Percentiles rank a stretch among this genome's conserved stretches.
Evolutionary conservation across 495 filamentous ascomycete genomes (phyloP).

Genomic region (Hypoxylon fragiforme): DNA sequence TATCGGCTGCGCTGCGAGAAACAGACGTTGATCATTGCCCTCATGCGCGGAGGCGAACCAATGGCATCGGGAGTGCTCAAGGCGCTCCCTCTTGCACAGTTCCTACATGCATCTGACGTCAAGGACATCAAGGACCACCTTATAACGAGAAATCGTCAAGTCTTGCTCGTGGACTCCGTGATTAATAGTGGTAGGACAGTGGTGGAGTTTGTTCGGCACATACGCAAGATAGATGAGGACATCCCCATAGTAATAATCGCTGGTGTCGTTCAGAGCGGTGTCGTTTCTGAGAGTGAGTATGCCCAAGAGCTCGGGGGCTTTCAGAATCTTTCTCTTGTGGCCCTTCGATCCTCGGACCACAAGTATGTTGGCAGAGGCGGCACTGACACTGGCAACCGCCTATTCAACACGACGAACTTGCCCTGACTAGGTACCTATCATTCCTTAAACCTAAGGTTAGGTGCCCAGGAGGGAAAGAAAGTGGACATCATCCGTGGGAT

Average conservation of each 20-base stretch:
- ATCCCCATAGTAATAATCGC: constrained; percentile 60
- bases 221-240: constrained; percentile 45
- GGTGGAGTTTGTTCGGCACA: constrained; percentile 55
- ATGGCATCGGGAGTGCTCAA: constrained; percentile 67
- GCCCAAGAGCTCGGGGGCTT: constrained; percentile 6
- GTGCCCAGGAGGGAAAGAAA: too few relatives aligned
- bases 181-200: constrained; percentile 61
- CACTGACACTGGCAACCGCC: constrained; percentile 62
- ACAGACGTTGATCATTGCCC: constrained; percentile 58
- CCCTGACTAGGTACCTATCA: constrained; percentile 1
- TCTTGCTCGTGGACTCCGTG: constrained; percentile 66
- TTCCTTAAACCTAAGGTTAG: too few relatives aligned
- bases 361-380: constrained; percentile 55
- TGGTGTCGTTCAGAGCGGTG: constrained; percentile 56
- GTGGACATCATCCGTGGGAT: too few relatives aligned
- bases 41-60: constrained; percentile 71
- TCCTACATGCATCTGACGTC: constrained; percentile 57
- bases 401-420: constrained; percentile 56
- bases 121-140: constrained; percentile 51
- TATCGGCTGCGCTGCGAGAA: constrained; percentile 56
- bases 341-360: constrained; percentile 59
- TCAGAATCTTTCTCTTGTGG: constrained; percentile 46
- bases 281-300: constrained; percentile 38
- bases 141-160: constrained; percentile 43
- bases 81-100: constrained; percentile 55